Base-by-base conservation (phyloP, 768 basidiomycete genomes). In the Boletellus ananiceps region DNA sequence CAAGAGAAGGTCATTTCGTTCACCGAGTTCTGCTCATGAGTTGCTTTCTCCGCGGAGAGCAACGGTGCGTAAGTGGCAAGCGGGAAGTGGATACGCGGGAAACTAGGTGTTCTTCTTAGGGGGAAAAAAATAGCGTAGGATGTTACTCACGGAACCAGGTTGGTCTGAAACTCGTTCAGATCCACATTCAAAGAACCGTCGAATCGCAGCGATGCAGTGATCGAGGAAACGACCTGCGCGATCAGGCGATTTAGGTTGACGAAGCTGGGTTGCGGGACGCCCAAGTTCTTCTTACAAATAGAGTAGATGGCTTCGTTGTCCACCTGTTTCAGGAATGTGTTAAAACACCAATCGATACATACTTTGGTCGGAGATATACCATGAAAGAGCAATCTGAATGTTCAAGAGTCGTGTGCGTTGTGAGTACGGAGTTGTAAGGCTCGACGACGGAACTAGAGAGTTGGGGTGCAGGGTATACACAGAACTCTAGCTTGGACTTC, bases 321-420 rank as follows among this genome's bases (percentile, higher is more conserved):
- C 54, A 99, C 89, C 88, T 91, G 53, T 32, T 55, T 37, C 16
- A 33, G 38, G 32, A 46, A 25, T 56, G 42, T 13, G 52, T 54
- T 45, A 51, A 44, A 48, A 49, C 40, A 36, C 23, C 32, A 38
- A 36, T 18, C 25, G 5, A 44, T n/a, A 19, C 9, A 40, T 18
- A 29, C 21, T 31, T 42, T 29, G 11, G 14, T 31, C 47, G 18
- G 21, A 13, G 11, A 47, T 46, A 44, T 55, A 87, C 96, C 95
- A 99, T 98, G 80, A 99, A 99, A 33, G 96, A 97, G 71, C 96
- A 99, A 75, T 99, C 96, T n/a, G 96, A 96, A 74, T 99, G 96
- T 71, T 98, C 96, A 50, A 98, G 85, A 49, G 96, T 98, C 37
- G 96, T 97, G 71, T 99, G 96, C 42, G 96, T 99, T 41, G 96